These are phyloP conservation scores for Herpotrichia juniperi DNA, from an alignment of 2,329 filamentous ascomycete genomes.

Conservation along the genomic window DNA sequence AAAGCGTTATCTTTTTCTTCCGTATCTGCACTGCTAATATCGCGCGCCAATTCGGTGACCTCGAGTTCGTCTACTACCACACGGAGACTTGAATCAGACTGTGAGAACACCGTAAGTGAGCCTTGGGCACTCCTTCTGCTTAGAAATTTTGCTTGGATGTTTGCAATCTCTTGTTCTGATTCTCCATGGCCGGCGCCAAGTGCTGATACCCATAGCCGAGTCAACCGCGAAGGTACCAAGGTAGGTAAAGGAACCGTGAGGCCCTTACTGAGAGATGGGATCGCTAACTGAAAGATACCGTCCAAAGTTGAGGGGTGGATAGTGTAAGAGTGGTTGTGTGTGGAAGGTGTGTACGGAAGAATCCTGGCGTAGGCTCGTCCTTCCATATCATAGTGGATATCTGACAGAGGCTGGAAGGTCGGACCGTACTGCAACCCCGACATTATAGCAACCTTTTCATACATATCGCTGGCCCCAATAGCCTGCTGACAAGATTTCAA, in stretches of 20 bases:
- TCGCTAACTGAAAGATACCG: neutral
- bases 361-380: neutral
- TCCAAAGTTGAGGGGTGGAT: slow-evolving; percentile 1
- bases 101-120: neutral
- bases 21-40: neutral
- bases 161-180: neutral
- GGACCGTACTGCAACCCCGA: slow-evolving; percentile 5
- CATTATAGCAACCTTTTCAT: neutral
- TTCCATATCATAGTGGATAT: neutral
- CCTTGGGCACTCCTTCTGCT: neutral
- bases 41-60: neutral
- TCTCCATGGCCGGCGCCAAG: neutral
- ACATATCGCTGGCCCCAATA: neutral
- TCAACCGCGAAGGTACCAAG: neutral
- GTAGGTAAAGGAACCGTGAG: neutral
- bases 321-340: neutral
- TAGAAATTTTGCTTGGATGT: too few relatives aligned
- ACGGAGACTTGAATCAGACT: neutral
- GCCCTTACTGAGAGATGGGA: neutral
- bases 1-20: neutral
- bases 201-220: neutral
- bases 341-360: neutral
- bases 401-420: neutral
- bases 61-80: neutral
- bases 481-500: too few relatives aligned